Base-by-base conservation (phyloP, 768 basidiomycete species). In the Panaeolus cyanescens region DNA sequence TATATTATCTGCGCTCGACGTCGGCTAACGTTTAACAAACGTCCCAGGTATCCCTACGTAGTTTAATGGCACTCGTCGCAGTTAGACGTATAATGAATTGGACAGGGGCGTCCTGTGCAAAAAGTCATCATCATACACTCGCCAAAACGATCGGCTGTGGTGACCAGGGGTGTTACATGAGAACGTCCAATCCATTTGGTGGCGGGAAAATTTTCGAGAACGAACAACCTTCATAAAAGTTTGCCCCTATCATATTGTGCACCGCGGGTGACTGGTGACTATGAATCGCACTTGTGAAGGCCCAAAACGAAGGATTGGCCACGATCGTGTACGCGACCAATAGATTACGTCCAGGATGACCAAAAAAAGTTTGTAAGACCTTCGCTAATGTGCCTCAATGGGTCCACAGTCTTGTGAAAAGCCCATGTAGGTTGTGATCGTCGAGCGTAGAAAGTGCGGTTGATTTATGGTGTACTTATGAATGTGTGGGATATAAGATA, bases 181-280 rank as follows among this genome's bases (percentile, higher is more conserved):
- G 45, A 50, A 50, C n/a, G 25, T 15, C 45, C 28, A 50, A 25
- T 9, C 22, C 13, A 39, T 42, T 50, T 30, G 45, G 45, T 50
- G 45, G 45, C 45, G 45, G 45, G 45, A 50, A 50, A 34, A 25
- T 28, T 50, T 28, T 28, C 10, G 17, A 50, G 45, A 50, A 28
- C 13, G 45, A 28, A 50, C 45, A 15, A 25, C 45, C 45, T 50
- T 50, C 22, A 50, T 13, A 30, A n/a, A n/a, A 50, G 25, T 50
- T 28, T 3, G 5, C 45, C 45, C 45, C 45, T 50, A 50, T n/a
- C n/a, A n/a, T 50, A 50, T 2, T 50, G 25, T 50, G 45, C 45
- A 28, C 45, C 45, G 45, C 45, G 45, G n/a, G n/a, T n/a, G n/a
- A n/a, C n/a, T n/a, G n/a, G 45, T 50, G 45, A 50, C 45, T 50